Evolutionary conservation across 768 basidiomycete species (phyloP).

Genomic region (Dendrothele bispora): DNA sequence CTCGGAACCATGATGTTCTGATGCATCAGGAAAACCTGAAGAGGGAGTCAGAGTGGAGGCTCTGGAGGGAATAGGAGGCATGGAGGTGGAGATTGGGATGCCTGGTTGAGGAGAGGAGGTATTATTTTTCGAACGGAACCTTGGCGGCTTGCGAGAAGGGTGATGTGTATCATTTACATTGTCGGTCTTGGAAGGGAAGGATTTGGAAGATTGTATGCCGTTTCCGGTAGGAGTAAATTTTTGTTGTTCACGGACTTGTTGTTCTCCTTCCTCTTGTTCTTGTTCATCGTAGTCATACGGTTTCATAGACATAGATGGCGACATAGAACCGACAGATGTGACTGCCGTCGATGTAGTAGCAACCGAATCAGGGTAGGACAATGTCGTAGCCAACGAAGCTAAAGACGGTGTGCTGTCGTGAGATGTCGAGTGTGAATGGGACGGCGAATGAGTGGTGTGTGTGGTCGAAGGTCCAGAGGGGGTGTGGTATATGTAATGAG

Average conservation of each 20-base stretch:
- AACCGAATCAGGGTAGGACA: neutral
- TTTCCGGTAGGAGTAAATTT: no score
- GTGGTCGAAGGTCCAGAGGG: neutral
- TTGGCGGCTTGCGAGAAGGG: no score
- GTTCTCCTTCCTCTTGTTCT: no score
- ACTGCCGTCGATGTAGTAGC: neutral
- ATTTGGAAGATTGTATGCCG: no score
- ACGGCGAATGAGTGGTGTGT: conserved; percentile 1
- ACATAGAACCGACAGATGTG: conserved; percentile 4
- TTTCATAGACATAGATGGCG: no score
- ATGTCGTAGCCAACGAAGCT: neutral
- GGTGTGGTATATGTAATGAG: no score
- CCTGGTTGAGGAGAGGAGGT: neutral
- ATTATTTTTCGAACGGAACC: neutral
- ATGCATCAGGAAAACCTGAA: neutral
- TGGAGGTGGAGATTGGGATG: conserved; percentile 2
- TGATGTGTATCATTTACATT: no score
- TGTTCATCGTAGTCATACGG: no score
- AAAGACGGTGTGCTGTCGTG: conserved; percentile 6
- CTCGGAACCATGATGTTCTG: neutral
- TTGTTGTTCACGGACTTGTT: no score
- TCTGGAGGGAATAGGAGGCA: neutral
- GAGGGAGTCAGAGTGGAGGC: no score
- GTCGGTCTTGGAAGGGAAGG: no score
- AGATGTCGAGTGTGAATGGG: conserved; percentile 5